phyloP scores from a whole-genome alignment of 2,329 filamentous ascomycete genomes.

The Xylaria hypoxylon region DNA sequence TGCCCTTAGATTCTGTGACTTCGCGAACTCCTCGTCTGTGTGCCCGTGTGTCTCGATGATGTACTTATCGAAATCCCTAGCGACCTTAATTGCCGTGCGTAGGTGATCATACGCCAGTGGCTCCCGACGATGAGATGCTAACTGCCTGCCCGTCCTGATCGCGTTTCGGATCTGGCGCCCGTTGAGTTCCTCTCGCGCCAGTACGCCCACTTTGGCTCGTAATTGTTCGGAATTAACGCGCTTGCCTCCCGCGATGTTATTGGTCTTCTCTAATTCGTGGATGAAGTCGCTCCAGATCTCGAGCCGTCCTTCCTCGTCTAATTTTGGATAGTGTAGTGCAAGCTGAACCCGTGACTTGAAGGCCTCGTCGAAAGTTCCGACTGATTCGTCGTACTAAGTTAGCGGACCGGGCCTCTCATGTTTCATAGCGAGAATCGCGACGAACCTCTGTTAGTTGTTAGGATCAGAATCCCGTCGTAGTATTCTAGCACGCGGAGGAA shows the following conservation, averaged over 20 bases:
- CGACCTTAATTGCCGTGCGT: too few species aligned
- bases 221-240: background rate
- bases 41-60: background rate
- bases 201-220: background rate
- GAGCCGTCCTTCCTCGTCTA: background rate
- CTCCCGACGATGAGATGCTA: constrained; percentile 30
- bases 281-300: too few species aligned
- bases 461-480: constrained; percentile 14
- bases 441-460: constrained; percentile 7
- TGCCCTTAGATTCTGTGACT: background rate
- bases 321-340: background rate
- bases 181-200: constrained; percentile 18
- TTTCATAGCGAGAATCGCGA: background rate
- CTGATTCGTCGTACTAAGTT: background rate
- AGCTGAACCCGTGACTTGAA: constrained; percentile 20
- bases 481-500: constrained; percentile 44
- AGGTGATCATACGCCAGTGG: too few species aligned
- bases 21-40: background rate
- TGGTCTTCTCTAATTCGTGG: background rate
- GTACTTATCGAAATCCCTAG: too few species aligned
- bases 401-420: background rate
- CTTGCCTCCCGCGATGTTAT: background rate
- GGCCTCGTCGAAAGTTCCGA: constrained; percentile 15
- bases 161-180: constrained; percentile 23
- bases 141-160: constrained; percentile 18